Evolutionary conservation across 23 red algal species (phyloP), one percentile per base, ranked within the genome.

Genomic region (Gracilaria domingensis): DNA sequence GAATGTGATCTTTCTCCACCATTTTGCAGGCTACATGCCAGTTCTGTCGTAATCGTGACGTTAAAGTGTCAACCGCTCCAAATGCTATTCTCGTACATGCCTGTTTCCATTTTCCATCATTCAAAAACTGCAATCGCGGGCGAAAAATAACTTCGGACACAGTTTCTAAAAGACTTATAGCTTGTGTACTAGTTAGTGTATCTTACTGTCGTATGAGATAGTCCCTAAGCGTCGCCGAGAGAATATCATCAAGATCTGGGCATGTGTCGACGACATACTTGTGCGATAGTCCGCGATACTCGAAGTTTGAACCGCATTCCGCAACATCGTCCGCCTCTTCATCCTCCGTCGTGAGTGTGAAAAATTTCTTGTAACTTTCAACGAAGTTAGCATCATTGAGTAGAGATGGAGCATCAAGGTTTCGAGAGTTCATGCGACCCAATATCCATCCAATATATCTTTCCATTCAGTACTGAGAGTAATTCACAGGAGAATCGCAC

Each of bases 401-500:
- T 83, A 83, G 32, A n/a, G 54, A 58, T 30, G 47, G 54, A 2
- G 8, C 24, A 7, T 33, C 51, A 30, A 33, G 12, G 30, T 42
- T 58, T 33, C 53, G 50, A n/a, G 24, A 12, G 57, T 83, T 83
- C 36, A 83, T 51, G 4, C 79, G 47, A 64, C 13, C 56, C 12
- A 66, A 32, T 26, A 38, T 45, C 9, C 30, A 85, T 37, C 55
- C 33, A 0, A 85, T 85, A 70, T 69, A 85, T 24, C 81, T 24
- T 44, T 85, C 81, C 56, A 85, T 47, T 60, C 60, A 73, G 24
- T 66, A 85, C 0, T 85, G 81, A 4, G 29, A 66, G 25, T 66
- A 85, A 26, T 85, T 85, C 26, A 65, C 0, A 25, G 18, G 61
- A 29, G 30, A 60, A 37, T 38, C 61, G 21, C 24, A 45, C 1